Conservation (phyloP, 2,329 filamentous ascomycete species). For the Botrytis fragariae region DNA sequence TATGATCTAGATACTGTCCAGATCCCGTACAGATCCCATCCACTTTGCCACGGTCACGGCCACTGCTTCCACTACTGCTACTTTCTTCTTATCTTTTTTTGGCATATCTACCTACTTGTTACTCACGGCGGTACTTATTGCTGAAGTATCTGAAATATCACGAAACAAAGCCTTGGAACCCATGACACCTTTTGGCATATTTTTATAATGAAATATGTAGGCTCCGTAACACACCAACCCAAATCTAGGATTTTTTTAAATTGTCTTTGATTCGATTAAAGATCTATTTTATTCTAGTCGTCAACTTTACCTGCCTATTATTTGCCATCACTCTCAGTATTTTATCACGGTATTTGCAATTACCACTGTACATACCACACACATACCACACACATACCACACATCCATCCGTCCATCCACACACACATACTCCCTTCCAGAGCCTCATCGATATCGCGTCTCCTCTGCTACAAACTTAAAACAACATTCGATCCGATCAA, state of each 20-base stretch:
- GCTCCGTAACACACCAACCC: constrained; percentile 9
- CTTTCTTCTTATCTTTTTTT: not conserved
- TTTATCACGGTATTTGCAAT: not conserved
- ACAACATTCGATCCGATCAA: not conserved
- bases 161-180: constrained; percentile 4
- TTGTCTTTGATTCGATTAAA: constrained; percentile 10
- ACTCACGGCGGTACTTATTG: not conserved
- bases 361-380: not conserved
- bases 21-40: not conserved
- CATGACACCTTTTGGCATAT: constrained; percentile 11
- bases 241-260: not conserved
- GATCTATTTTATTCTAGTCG: no score
- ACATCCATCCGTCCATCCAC: not conserved
- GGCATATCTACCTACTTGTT: not conserved
- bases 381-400: not conserved
- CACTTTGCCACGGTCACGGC: not conserved
- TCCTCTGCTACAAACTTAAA: not conserved
- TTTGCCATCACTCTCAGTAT: constrained; percentile 8
- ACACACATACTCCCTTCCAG: not conserved
- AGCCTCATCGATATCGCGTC: constrained; percentile 2
- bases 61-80: not conserved
- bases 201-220: constrained; percentile 11
- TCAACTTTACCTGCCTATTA: not conserved
- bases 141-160: not conserved
- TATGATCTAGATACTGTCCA: not conserved